Evolutionary conservation across 2,329 filamentous ascomycete genomes (phyloP).

Genomic region (Colletotrichum gigasporum): DNA sequence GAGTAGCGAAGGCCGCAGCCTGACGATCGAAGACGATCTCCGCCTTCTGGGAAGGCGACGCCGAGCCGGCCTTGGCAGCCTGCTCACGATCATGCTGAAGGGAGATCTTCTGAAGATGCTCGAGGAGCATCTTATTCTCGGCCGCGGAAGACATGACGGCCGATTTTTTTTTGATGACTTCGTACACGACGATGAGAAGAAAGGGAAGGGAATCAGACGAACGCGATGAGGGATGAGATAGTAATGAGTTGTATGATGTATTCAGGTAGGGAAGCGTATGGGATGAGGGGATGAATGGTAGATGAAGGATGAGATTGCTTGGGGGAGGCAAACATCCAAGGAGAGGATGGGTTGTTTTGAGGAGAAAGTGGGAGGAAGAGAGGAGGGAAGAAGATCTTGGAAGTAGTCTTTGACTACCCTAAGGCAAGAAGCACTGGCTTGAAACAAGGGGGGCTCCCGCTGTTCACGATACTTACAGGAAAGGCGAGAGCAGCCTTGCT

Average conservation of each 20-base stretch:
- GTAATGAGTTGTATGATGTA: not conserved
- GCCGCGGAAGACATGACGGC: constrained; percentile 8
- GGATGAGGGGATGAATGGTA: not conserved
- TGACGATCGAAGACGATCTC: not conserved
- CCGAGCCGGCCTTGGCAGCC: constrained; percentile 2
- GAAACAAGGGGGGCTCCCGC: not conserved
- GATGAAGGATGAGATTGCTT: not conserved
- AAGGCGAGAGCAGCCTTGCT: not conserved
- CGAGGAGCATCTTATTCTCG: constrained; percentile 20
- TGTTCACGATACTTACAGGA: not conserved
- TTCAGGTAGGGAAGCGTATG: not conserved
- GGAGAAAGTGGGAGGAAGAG: not conserved
- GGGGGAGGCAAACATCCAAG: not conserved
- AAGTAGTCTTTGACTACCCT: constrained; percentile 1
- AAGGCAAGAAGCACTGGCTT: not conserved
- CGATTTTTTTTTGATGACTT: not conserved
- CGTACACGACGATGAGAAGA: not conserved
- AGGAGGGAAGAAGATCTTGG: not conserved
- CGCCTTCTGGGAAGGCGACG: not conserved
- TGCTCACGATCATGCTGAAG: constrained; percentile 20
- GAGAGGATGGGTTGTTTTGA: not conserved
- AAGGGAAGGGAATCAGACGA: not conserved
- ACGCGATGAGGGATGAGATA: not conserved
- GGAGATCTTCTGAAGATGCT: constrained; percentile 18
- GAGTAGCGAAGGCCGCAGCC: not conserved